phyloP scores from a whole-genome alignment of 495 filamentous ascomycete species.

The Trichoderma gamsii region DNA sequence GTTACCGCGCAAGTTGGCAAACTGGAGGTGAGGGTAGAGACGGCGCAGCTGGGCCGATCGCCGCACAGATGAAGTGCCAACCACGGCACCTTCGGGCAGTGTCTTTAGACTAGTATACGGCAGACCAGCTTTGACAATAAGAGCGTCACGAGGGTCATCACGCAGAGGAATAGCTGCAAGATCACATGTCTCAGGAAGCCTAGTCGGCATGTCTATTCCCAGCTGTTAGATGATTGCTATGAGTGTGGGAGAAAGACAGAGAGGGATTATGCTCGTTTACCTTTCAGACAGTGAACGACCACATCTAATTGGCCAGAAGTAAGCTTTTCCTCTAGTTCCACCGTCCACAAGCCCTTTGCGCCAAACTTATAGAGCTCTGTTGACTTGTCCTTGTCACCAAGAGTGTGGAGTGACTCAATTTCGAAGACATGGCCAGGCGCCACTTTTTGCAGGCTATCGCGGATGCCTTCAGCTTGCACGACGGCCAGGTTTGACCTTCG shows the following conservation, averaged over 20 bases:
- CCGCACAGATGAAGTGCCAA: constrained; percentile 4
- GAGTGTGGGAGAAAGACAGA: not conserved
- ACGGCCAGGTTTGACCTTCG: constrained; percentile 8
- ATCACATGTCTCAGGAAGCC: not conserved
- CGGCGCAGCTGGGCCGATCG: not conserved
- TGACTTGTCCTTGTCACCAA: not conserved
- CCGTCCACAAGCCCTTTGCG: constrained; percentile 9
- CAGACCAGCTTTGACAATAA: not conserved
- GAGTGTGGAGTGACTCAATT: not conserved
- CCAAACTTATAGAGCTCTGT: constrained; percentile 8
- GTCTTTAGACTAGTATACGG: not conserved
- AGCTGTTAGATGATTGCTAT: not conserved
- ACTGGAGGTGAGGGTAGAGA: not conserved
- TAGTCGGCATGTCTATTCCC: not conserved
- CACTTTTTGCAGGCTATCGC: not conserved
- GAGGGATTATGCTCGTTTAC: not conserved
- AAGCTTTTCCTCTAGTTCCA: not conserved
- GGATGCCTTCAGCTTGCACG: not conserved
- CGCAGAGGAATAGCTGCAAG: constrained; percentile 1
- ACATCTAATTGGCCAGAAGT: not conserved
- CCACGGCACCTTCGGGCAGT: not conserved
- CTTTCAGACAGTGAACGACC: constrained; percentile 3
- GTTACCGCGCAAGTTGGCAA: constrained; percentile 5
- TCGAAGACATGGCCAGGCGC: not conserved
- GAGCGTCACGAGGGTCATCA: constrained; percentile 2